A percentile compares a stretch with the other conserved stretches of the same genome.
Conservation (phyloP, 805 yeast species). For the Schizosaccharomyces lindneri region DNA sequence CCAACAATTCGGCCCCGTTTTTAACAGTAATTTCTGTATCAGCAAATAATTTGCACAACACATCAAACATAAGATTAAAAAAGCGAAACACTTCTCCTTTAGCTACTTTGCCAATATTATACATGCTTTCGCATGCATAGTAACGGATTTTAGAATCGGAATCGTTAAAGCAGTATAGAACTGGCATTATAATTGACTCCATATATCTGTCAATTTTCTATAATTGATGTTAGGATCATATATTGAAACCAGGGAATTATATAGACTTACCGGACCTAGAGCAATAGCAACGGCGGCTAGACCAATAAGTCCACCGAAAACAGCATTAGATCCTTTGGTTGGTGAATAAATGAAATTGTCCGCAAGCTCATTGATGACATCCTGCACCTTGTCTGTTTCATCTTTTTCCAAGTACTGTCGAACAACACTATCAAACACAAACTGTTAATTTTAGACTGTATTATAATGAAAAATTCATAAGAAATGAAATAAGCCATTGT, state of each 20-base stretch:
- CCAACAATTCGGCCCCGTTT: constrained; percentile 84
- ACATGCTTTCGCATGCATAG: constrained; percentile 86
- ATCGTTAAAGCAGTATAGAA: constrained; percentile 83
- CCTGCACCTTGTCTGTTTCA: constrained; percentile 32
- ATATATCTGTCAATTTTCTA: constrained; percentile 55
- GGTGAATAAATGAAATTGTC: constrained; percentile 65
- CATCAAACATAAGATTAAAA: constrained; percentile 88
- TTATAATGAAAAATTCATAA: too few relatives aligned
- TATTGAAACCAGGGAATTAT: neutral
- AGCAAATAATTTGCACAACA: constrained; percentile 66
- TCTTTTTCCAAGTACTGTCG: constrained; percentile 30
- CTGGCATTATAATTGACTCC: constrained; percentile 75
- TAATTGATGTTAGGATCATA: constrained; percentile 13
- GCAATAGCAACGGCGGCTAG: constrained; percentile 91
- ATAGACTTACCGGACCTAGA: constrained; percentile 25
- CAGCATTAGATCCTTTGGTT: constrained; percentile 19
- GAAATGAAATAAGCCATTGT: neutral
- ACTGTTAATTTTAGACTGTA: too few relatives aligned
- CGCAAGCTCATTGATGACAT: constrained; percentile 53
- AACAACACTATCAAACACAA: constrained; percentile 17
- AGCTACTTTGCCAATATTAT: constrained; percentile 89
- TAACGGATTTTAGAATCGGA: constrained; percentile 93
- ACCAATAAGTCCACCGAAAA: constrained; percentile 90
- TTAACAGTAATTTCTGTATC: constrained; percentile 79
- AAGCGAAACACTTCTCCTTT: constrained; percentile 78